Evolutionary conservation across 2,329 filamentous ascomycete genomes (phyloP).

Genomic region (Mycosphaerella arachidis): DNA sequence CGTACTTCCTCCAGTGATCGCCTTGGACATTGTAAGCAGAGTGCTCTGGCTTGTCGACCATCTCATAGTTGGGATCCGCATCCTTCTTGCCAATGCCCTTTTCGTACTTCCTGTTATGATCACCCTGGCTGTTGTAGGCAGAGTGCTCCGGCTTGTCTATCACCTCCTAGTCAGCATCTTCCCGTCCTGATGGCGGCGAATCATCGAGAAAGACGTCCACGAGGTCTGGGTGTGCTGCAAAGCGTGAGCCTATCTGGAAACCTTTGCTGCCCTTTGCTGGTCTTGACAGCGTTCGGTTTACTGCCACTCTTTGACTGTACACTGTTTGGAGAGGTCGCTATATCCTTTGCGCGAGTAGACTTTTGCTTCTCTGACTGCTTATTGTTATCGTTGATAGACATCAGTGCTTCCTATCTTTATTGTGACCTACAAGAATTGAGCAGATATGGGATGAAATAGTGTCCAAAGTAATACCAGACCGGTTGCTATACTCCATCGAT

Average conservation of each 20-base stretch:
- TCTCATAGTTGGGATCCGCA: background rate
- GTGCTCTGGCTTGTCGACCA: background rate
- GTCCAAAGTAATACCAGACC: no score
- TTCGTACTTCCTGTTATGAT: conserved; percentile 19
- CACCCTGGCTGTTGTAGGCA: conserved; percentile 17
- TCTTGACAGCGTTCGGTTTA: background rate
- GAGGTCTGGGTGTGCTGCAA: background rate
- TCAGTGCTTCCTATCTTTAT: background rate
- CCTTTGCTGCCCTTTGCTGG: background rate
- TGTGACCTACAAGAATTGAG: background rate
- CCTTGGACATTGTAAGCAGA: background rate
- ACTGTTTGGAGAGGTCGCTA: background rate
- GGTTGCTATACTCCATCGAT: no score
- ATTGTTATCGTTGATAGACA: background rate
- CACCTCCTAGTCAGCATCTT: background rate
- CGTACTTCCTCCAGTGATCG: background rate
- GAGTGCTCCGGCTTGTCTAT: conserved; percentile 12
- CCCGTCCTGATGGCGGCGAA: conserved; percentile 6
- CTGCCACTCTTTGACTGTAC: background rate
- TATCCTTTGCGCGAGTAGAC: background rate
- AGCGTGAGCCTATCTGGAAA: background rate
- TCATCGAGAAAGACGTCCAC: conserved; percentile 13
- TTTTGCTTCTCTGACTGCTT: background rate
- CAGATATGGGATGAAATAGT: no score
- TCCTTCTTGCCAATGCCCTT: conserved; percentile 8